phyloP scores from a whole-genome alignment of 495 filamentous ascomycete genomes.

The Tuber magnatum region DNA sequence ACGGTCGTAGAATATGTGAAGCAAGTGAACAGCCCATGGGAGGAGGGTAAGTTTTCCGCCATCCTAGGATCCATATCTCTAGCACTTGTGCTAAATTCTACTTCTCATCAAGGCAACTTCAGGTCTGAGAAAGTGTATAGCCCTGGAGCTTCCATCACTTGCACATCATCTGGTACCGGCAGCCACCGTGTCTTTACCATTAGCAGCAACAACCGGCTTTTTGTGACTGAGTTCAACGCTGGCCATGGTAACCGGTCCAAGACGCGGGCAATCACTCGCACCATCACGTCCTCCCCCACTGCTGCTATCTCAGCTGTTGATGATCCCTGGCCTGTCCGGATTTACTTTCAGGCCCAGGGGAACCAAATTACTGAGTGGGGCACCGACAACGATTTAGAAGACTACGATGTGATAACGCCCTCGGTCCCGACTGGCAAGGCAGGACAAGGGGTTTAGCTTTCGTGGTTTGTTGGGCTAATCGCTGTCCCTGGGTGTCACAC shows the following conservation, averaged over 20 bases:
- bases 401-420: too few relatives aligned
- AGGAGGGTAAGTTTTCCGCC: conserved; percentile 3
- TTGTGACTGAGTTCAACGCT: conserved; percentile 4
- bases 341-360: conserved; percentile 3
- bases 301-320: neutral
- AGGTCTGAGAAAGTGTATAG: neutral
- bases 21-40: neutral
- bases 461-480: too few relatives aligned
- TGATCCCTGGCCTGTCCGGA: neutral
- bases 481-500: too few relatives aligned
- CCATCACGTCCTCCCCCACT: neutral
- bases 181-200: conserved; percentile 18
- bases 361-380: conserved; percentile 16
- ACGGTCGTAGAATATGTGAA: neutral
- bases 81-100: neutral
- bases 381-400: neutral
- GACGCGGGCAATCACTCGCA: neutral
- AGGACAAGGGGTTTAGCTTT: too few relatives aligned
- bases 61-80: too few relatives aligned
- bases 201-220: conserved; percentile 12
- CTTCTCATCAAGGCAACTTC: conserved; percentile 7
- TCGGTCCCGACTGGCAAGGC: too few relatives aligned
- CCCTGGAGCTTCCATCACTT: conserved; percentile 5
- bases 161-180: conserved; percentile 4
- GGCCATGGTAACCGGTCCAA: neutral